Evolutionary conservation across 2,329 filamentous ascomycete species (phyloP).

Genomic region (Colletotrichum siamense): DNA sequence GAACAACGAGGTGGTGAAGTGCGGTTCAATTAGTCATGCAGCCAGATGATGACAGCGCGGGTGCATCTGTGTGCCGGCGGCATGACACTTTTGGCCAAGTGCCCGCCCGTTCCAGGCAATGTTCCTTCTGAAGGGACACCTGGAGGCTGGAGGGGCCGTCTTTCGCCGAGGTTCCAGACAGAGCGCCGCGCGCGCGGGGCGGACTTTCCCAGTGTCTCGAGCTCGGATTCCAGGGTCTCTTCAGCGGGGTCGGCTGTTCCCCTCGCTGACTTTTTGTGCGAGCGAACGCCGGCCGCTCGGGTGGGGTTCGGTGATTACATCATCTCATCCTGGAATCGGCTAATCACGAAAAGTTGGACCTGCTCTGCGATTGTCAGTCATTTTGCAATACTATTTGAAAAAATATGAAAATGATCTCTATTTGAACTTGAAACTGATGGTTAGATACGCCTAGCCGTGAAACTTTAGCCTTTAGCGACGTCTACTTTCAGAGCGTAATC

Average conservation of each 20-base stretch:
- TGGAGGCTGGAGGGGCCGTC: background rate
- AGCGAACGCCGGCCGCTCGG: background rate
- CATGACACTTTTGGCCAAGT: background rate
- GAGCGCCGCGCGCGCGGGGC: slow-evolving; percentile 3
- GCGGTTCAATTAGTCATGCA: slow-evolving; percentile 21
- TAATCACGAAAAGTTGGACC: background rate
- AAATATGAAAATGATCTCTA: background rate
- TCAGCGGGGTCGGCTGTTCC: slow-evolving; percentile 8
- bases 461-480: background rate
- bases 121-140: background rate
- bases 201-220: background rate
- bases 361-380: background rate
- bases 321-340: slow-evolving; percentile 13
- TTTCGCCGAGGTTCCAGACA: slow-evolving; percentile 20
- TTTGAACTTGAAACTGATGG: background rate
- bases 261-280: background rate
- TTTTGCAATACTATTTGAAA: background rate
- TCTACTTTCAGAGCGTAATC: background rate
- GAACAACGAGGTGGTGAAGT: slow-evolving; percentile 5
- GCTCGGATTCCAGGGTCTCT: slow-evolving; percentile 12
- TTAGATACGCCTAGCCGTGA: background rate
- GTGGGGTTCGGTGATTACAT: slow-evolving; percentile 9
- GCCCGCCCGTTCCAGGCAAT: background rate
- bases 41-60: background rate
- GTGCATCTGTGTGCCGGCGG: background rate